Evolutionary conservation across 331 rosid species (phyloP).

Genomic region (Acacia concinna): DNA sequence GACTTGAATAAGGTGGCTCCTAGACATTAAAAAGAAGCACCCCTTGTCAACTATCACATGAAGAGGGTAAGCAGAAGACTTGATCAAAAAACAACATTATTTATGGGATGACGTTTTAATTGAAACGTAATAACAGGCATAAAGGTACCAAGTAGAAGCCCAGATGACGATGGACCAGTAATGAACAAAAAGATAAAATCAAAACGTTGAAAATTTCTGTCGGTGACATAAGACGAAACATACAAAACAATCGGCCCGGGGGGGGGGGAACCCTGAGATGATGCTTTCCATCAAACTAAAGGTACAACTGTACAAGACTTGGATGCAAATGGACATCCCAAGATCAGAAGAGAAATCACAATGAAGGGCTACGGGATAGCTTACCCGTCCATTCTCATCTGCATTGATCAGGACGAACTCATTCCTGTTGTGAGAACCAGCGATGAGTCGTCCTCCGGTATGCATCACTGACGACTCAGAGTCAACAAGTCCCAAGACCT

Average conservation of each 20-base stretch:
- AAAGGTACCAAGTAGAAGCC: not conserved
- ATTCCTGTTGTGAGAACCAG: constrained; percentile 89
- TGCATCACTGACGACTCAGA: constrained; percentile 42
- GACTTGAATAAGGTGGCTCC: not conserved
- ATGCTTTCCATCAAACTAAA: constrained; percentile 5
- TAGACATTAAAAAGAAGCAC: not conserved
- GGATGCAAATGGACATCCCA: constrained; percentile 23
- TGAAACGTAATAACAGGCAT: not conserved
- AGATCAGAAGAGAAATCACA: not conserved
- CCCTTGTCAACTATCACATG: not conserved
- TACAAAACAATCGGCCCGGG: not conserved
- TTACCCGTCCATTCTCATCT: constrained; percentile 72
- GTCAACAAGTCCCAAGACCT: constrained; percentile 25
- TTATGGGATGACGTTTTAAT: not conserved
- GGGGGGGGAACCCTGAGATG: constrained; percentile 16
- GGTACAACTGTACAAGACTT: not conserved
- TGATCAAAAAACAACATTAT: constrained; percentile 7
- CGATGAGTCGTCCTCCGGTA: constrained; percentile 77
- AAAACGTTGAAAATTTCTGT: not conserved
- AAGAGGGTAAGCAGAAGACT: constrained; percentile 9
- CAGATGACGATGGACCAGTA: not conserved
- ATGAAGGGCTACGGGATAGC: not conserved
- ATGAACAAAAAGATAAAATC: not conserved
- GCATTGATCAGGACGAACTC: constrained; percentile 94
- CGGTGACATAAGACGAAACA: constrained; percentile 23